Evolutionary conservation across 202 grass and related monocot species (phyloP), one percentile per base, ranked within the genome.

Genomic region (Cymbopogon flexuosus): DNA sequence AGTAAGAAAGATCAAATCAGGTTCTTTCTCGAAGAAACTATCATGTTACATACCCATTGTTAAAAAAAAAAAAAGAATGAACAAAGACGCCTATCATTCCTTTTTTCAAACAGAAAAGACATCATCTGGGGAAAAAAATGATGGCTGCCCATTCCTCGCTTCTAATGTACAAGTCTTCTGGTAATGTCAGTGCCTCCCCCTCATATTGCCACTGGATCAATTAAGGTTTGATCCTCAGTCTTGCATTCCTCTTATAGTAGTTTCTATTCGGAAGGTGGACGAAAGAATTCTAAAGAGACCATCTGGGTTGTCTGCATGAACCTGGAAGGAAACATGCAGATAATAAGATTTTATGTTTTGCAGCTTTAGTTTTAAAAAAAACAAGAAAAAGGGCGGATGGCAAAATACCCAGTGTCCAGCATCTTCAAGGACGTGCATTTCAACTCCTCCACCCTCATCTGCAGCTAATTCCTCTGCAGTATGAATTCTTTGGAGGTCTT

Each of bases 381-480:
- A 36, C 0, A 45, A 18, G 23, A 36, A 2, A 46, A 13, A 9
- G n/a, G 8, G 14, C 9, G 2, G 27, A 27, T n/a, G 61, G 29
- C 61, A 39, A 15, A 46, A 71, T 93, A 98, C 95, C 95, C 95
- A 98, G 59, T 98, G 95, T n/a, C 95, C 95, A 47, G 95, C 92
- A 84, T 98, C 95, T 89, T 98, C 88, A 65, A 98, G 90, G 60
- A 94, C 88, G 70, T 98, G 95, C 90, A 98, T 92, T 82, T 98
- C 85, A 76, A 98, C 95, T 41, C 95, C 92, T n/a, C 92, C 95
- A 57, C 86, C 95, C 86, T 91, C 90, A 6, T 98, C 90, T n/a
- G 88, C 73, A 70, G 95, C 92, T 85, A 94, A 73, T 71, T 94
- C 95, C 69, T 98, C 92, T 0, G 92, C 95, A 0, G 69, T 51